Conservation (phyloP, 371 early-diverging fungal genomes). For the Rhizopus microsporus region DNA sequence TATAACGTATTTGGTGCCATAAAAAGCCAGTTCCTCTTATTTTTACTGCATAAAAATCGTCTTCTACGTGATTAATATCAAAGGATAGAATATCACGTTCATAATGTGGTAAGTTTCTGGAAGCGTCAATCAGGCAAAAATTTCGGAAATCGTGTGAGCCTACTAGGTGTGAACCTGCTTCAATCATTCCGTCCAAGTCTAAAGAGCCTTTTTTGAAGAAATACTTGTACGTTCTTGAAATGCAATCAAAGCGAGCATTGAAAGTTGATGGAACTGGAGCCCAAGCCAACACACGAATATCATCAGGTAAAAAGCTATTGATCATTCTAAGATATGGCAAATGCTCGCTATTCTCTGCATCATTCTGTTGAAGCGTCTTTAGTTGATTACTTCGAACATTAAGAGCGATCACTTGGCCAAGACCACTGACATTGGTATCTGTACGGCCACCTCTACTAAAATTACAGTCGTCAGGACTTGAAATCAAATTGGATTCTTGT, state of each 20-base stretch:
- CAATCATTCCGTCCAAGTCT: constrained; percentile 73
- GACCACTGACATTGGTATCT: constrained; percentile 93
- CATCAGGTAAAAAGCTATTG: constrained; percentile 84
- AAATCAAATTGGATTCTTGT: constrained; percentile 70
- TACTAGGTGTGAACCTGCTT: constrained; percentile 66
- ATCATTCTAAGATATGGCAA: constrained; percentile 82
- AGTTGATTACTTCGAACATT: constrained; percentile 64
- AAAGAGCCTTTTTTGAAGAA: constrained; percentile 73
- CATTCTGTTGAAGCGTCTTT: constrained; percentile 6
- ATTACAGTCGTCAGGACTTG: constrained; percentile 53
- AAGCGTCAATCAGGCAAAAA: constrained; percentile 91
- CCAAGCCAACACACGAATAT: constrained; percentile 94
- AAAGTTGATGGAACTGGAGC: constrained; percentile 76
- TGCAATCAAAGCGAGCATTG: constrained; percentile 90
- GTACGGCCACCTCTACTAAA: constrained; percentile 92
- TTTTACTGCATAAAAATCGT: constrained; percentile 68
- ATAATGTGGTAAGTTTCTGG: constrained; percentile 78
- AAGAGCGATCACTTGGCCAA: constrained; percentile 89
- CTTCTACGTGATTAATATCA: constrained; percentile 56
- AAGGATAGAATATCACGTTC: constrained; percentile 69
- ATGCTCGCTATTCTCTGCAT: constrained; percentile 39
- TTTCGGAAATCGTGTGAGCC: constrained; percentile 94
- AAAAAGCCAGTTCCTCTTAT: constrained; percentile 87
- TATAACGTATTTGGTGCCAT: constrained; percentile 97
- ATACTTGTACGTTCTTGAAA: constrained; percentile 89